phyloP scores from a whole-genome alignment of 805 yeast species.

The Citeromyces matritensis region DNA sequence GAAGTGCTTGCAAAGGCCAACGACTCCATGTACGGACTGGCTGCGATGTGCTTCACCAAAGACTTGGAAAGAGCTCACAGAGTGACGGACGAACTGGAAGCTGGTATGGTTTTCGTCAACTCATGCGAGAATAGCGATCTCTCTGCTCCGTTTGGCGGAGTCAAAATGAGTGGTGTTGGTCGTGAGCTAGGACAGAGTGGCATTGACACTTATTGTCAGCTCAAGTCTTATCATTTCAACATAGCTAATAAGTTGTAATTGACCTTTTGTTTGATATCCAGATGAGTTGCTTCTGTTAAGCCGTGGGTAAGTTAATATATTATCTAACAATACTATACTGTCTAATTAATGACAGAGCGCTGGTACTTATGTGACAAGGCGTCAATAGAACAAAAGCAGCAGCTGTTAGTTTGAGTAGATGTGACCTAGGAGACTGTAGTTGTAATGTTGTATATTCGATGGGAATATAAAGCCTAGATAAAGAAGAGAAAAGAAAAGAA shows the following conservation, averaged over 20 bases:
- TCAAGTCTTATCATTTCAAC: slow-evolving; percentile 51
- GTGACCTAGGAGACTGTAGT: too few species aligned
- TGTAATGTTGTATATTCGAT: too few species aligned
- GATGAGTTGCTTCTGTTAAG: too few species aligned
- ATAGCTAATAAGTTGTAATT: slow-evolving; percentile 12
- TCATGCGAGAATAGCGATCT: slow-evolving; percentile 51
- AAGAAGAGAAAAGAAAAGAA: too few species aligned
- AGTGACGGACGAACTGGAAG: slow-evolving; percentile 42
- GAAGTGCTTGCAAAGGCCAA: slow-evolving; percentile 63
- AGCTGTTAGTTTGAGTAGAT: too few species aligned
- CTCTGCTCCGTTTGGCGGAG: slow-evolving; percentile 71
- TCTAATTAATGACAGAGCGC: too few species aligned
- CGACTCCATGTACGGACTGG: slow-evolving; percentile 64
- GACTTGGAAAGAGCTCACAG: slow-evolving; percentile 53
- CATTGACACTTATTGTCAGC: slow-evolving; percentile 54
- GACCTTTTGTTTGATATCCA: too few species aligned
- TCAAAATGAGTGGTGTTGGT: slow-evolving; percentile 67
- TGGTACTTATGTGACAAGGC: too few species aligned
- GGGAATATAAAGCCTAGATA: too few species aligned
- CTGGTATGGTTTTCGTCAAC: slow-evolving; percentile 62
- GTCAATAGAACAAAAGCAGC: too few species aligned
- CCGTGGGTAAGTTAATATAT: too few species aligned
- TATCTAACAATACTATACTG: too few species aligned
- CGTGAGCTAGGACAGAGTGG: slow-evolving; percentile 72
- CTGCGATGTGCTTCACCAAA: slow-evolving; percentile 65